phyloP scores from a whole-genome alignment of 2,329 filamentous ascomycete species.

The Aspergillus sp. region DNA sequence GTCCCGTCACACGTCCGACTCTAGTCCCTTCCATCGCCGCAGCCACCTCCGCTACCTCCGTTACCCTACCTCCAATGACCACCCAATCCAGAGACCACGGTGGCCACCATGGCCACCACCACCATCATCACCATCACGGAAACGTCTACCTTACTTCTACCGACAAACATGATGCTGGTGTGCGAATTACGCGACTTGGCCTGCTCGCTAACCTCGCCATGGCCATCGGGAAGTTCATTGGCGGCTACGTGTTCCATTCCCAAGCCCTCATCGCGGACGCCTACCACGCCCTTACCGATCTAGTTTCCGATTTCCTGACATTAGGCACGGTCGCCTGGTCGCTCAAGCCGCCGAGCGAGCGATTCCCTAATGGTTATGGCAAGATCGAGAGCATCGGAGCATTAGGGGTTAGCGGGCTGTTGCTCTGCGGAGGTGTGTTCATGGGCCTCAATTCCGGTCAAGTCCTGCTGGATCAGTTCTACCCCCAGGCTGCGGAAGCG shows the following conservation, averaged over 20 bases:
- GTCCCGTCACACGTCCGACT: slow-evolving; percentile 1
- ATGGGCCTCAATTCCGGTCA: slow-evolving; percentile 81
- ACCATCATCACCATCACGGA: slow-evolving; percentile 76
- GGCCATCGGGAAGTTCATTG: slow-evolving; percentile 89
- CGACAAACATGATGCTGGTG: slow-evolving; percentile 89
- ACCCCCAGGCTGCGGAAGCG: slow-evolving; percentile 63
- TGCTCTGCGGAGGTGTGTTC: slow-evolving; percentile 84
- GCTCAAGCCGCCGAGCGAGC: slow-evolving; percentile 76
- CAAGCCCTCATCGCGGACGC: slow-evolving; percentile 91
- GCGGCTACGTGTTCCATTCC: slow-evolving; percentile 92
- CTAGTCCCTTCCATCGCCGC: slow-evolving; percentile 15
- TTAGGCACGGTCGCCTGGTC: slow-evolving; percentile 94
- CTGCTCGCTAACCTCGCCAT: slow-evolving; percentile 88
- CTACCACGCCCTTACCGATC: slow-evolving; percentile 91
- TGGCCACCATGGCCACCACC: slow-evolving; percentile 57
- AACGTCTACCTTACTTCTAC: slow-evolving; percentile 77
- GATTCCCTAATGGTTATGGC: slow-evolving; percentile 88
- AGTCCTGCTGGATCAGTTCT: slow-evolving; percentile 71
- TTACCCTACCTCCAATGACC: slow-evolving; percentile 34
- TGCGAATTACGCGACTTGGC: slow-evolving; percentile 88
- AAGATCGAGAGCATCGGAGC: slow-evolving; percentile 97
- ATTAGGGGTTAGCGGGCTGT: slow-evolving; percentile 85
- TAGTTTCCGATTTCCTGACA: slow-evolving; percentile 92
- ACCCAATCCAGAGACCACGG: slow-evolving; percentile 51
- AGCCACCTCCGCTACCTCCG: slow-evolving; percentile 16